Conservation (phyloP, 257 asterid species). For the Leonotis leonurus region DNA sequence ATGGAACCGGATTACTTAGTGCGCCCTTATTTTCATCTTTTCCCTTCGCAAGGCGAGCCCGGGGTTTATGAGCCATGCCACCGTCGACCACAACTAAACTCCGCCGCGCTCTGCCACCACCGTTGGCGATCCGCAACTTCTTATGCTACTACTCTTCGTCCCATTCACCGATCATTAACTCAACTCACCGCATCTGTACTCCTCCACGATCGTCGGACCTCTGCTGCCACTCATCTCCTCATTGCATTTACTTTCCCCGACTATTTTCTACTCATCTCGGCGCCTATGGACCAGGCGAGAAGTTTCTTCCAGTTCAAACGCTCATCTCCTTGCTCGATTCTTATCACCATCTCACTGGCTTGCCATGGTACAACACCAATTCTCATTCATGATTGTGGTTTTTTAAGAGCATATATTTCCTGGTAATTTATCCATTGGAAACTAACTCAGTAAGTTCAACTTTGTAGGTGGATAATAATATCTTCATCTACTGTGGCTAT, state of each 20-base stretch:
- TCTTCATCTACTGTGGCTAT: constrained; percentile 64
- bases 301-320: constrained; percentile 26
- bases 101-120: constrained; percentile 21
- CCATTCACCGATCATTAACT: background rate
- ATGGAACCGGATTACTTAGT: too few species aligned
- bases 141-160: constrained; percentile 14
- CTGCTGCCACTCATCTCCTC: constrained; percentile 10
- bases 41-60: too few species aligned
- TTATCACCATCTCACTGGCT: constrained; percentile 39
- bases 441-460: background rate
- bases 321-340: constrained; percentile 39
- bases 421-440: background rate
- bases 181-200: background rate
- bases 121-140: constrained; percentile 12
- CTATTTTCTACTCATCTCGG: constrained; percentile 20
- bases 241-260: constrained; percentile 14
- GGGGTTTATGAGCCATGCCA: constrained; percentile 18
- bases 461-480: constrained; percentile 77
- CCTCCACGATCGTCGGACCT: constrained; percentile 13
- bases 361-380: constrained; percentile 35
- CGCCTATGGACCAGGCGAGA: constrained; percentile 17
- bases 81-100: constrained; percentile 10
- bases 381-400: background rate
- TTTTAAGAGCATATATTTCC: too few species aligned
- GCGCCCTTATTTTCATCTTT: too few species aligned